Conservation (phyloP, 1,139 yeast genomes). For the Kodamaea suecica region DNA sequence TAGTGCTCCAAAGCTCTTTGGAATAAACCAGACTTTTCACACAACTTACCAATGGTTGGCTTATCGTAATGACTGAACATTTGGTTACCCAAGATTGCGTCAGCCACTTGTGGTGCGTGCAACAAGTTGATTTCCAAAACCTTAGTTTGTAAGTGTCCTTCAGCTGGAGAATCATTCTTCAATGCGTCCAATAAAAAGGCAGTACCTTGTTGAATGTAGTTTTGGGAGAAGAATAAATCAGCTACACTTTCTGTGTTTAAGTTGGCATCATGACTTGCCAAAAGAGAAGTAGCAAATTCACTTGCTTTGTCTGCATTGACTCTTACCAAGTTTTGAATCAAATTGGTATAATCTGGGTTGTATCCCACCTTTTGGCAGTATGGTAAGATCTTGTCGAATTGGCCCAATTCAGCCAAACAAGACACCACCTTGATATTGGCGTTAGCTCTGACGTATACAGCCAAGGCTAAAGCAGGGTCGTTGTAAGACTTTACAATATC, state of each 20-base stretch:
- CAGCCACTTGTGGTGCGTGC: constrained; percentile 99
- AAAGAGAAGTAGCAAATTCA: constrained; percentile 88
- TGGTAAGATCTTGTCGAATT: constrained; percentile 92
- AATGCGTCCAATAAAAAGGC: constrained; percentile 96
- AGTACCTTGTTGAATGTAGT: constrained; percentile 95
- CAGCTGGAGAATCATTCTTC: constrained; percentile 90
- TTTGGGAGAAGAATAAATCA: constrained; percentile 92
- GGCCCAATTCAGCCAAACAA: constrained; percentile 91
- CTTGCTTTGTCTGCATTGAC: constrained; percentile 97
- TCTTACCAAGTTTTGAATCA: constrained; percentile 87
- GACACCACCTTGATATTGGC: constrained; percentile 88
- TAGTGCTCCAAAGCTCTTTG: constrained; percentile 96
- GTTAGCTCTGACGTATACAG: constrained; percentile 84
- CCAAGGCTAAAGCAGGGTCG: constrained; percentile 82
- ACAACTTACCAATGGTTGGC: constrained; percentile 84
- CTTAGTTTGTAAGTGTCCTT: constrained; percentile 94
- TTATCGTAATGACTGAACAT: constrained; percentile 96
- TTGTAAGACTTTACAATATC: constrained; percentile 84
- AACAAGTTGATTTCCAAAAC: constrained; percentile 87
- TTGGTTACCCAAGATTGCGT: constrained; percentile 92
- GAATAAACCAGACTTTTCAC: constrained; percentile 91
- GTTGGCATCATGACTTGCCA: constrained; percentile 59
- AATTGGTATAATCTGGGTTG: constrained; percentile 85
- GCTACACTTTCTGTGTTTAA: constrained; percentile 84
- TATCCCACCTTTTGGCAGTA: constrained; percentile 88